A percentile compares a stretch with the other conserved stretches of the same genome.
Conservation (phyloP, 495 filamentous ascomycete species). For the Hypoxylon lienhwacheense region DNA sequence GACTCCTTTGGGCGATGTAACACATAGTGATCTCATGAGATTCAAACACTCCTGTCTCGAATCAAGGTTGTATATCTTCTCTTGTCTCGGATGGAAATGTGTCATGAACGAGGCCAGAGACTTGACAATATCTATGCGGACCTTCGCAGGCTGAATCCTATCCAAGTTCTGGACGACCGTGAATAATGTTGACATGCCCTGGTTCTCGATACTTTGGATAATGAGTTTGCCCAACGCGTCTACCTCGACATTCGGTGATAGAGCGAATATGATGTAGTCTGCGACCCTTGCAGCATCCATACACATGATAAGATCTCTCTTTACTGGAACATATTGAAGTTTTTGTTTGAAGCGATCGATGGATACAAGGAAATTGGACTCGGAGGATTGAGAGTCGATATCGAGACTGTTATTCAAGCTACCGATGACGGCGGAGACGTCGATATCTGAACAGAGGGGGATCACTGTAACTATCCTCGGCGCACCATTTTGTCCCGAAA, state of each 20-base stretch:
- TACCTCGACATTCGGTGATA: slow-evolving; percentile 80
- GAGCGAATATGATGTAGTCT: slow-evolving; percentile 83
- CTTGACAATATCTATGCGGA: slow-evolving; percentile 68
- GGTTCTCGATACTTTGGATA: slow-evolving; percentile 81
- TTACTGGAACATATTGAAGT: slow-evolving; percentile 75
- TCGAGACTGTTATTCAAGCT: slow-evolving; percentile 78
- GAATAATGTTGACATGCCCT: slow-evolving; percentile 86
- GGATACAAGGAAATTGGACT: slow-evolving; percentile 62
- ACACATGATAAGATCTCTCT: slow-evolving; percentile 68
- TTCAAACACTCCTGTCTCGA: slow-evolving; percentile 87
- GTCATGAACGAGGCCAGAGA: slow-evolving; percentile 88
- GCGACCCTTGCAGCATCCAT: slow-evolving; percentile 86
- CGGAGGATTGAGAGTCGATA: slow-evolving; percentile 64
- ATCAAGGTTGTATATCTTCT: slow-evolving; percentile 84
- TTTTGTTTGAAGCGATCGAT: slow-evolving; percentile 93
- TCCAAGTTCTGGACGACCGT: slow-evolving; percentile 79
- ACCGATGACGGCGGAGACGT: slow-evolving; percentile 65
- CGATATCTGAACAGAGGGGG: slow-evolving; percentile 72
- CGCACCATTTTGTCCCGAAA: slow-evolving; percentile 80
- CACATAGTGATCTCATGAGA: slow-evolving; percentile 85
- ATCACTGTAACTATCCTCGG: slow-evolving; percentile 91
- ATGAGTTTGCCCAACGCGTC: slow-evolving; percentile 80
- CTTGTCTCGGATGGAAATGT: slow-evolving; percentile 87
- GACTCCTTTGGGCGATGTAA: slow-evolving; percentile 85
- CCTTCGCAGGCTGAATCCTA: slow-evolving; percentile 74